These are phyloP conservation scores for Prunus padus DNA, from an alignment of 306 rosid species.

Conservation along the genomic window DNA sequence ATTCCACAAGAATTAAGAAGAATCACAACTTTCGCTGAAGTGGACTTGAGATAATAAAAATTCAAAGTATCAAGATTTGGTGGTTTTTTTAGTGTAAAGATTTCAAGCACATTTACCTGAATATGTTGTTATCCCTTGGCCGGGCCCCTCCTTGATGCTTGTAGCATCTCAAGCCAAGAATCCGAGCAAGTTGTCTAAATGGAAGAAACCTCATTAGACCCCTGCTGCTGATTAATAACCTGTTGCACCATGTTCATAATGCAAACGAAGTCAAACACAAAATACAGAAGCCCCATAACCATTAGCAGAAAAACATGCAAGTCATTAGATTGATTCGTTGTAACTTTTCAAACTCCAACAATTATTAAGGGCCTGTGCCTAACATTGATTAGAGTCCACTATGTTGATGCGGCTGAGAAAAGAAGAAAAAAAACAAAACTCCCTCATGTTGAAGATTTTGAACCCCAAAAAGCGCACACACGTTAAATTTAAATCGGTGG, in stretches of 20 bases:
- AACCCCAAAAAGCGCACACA: too few species aligned
- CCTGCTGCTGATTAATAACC: slow-evolving; percentile 4
- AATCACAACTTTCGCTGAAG: slow-evolving; percentile 12
- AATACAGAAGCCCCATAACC: not conserved
- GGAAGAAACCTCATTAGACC: not conserved
- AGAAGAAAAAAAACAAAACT: not conserved
- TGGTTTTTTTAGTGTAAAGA: not conserved
- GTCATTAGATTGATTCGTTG: not conserved
- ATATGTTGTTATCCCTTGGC: not conserved
- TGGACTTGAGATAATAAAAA: slow-evolving; percentile 10
- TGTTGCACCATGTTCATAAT: slow-evolving; percentile 6
- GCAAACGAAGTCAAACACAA: not conserved
- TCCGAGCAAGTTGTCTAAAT: slow-evolving; percentile 19
- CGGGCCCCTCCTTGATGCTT: not conserved
- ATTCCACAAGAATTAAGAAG: not conserved
- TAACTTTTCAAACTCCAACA: not conserved
- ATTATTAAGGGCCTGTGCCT: not conserved
- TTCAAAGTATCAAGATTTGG: slow-evolving; percentile 12
- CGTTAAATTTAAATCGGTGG: not conserved
- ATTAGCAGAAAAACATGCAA: not conserved
- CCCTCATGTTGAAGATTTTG: not conserved
- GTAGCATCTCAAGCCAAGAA: slow-evolving; percentile 24
- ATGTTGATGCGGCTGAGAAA: not conserved
- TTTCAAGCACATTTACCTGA: not conserved
- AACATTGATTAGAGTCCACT: not conserved